Percentiles rank a stretch among this genome's conserved stretches.
phyloP scores from a whole-genome alignment of 2,329 filamentous ascomycete genomes.

The Aurifilum marmelostoma region DNA sequence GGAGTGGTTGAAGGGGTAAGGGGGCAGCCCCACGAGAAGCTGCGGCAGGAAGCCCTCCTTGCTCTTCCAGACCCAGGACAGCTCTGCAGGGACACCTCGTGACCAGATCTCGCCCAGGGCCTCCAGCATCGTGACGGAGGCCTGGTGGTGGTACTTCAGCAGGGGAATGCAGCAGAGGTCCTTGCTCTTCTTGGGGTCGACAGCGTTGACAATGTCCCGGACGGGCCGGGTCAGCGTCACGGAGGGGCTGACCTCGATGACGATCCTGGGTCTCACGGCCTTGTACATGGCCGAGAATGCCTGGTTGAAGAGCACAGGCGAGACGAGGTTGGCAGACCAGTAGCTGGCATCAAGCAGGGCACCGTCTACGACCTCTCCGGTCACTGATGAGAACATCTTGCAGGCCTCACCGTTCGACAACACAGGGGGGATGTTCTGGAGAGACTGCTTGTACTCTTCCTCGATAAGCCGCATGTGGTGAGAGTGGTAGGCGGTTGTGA shows the following conservation, averaged over 20 bases:
- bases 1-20: slow-evolving; percentile 59
- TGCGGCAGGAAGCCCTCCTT: slow-evolving; percentile 26
- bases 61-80: slow-evolving; percentile 37
- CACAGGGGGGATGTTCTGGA: slow-evolving; percentile 33
- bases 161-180: slow-evolving; percentile 18
- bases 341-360: slow-evolving; percentile 42
- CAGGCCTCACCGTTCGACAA: background rate
- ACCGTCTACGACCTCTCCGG: slow-evolving; percentile 27
- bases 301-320: slow-evolving; percentile 47
- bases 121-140: slow-evolving; percentile 32
- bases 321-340: slow-evolving; percentile 52
- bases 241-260: slow-evolving; percentile 48
- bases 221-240: slow-evolving; percentile 43
- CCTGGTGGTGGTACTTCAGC: slow-evolving; percentile 17
- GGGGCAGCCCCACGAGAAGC: slow-evolving; percentile 50
- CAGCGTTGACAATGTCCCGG: slow-evolving; percentile 36
- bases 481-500: slow-evolving; percentile 50
- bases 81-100: slow-evolving; percentile 38
- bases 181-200: slow-evolving; percentile 7
- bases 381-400: slow-evolving; percentile 48
- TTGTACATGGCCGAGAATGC: slow-evolving; percentile 42
- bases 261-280: slow-evolving; percentile 37
- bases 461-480: slow-evolving; percentile 47
- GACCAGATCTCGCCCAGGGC: slow-evolving; percentile 44
- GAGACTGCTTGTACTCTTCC: slow-evolving; percentile 40